Conservation (phyloP, 805 yeast species). For the Candida maltosa region DNA sequence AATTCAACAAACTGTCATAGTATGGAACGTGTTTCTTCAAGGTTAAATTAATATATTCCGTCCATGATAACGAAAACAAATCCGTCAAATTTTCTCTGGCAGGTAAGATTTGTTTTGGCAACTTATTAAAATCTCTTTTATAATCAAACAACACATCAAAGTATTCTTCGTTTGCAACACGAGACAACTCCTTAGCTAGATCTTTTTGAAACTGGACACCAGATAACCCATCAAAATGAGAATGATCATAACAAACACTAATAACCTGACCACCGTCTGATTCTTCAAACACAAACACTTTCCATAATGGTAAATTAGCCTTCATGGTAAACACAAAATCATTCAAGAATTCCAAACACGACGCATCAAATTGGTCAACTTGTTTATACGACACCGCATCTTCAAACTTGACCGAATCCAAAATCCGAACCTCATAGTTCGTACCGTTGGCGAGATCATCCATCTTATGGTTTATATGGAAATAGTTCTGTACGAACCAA, state of each 20-base stretch:
- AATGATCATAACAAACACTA: slow-evolving; percentile 21
- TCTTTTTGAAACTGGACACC: slow-evolving; percentile 26
- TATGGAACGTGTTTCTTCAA: slow-evolving; percentile 6
- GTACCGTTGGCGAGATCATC: slow-evolving; percentile 6
- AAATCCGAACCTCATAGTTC: slow-evolving; percentile 14
- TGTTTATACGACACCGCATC: slow-evolving; percentile 14
- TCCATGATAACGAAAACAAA: slow-evolving; percentile 9
- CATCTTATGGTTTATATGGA: slow-evolving; percentile 9
- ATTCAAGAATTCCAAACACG: slow-evolving; percentile 9
- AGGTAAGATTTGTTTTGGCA: slow-evolving; percentile 8
- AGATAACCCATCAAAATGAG: slow-evolving; percentile 28
- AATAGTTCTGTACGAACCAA: slow-evolving; percentile 16
- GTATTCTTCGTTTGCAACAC: slow-evolving; percentile 4
- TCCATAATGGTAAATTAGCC: slow-evolving; percentile 18
- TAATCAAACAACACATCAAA: slow-evolving; percentile 8
- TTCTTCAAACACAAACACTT: slow-evolving; percentile 13
- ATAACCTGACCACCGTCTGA: slow-evolving; percentile 11
- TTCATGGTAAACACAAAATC: slow-evolving; percentile 6
- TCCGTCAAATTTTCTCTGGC: slow-evolving; percentile 10
- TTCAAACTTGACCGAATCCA: slow-evolving; percentile 13
- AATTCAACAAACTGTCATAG: not conserved
- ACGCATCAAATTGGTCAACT: slow-evolving; percentile 12
- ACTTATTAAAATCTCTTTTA: slow-evolving; percentile 6
- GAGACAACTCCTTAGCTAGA: slow-evolving; percentile 14
- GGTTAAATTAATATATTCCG: slow-evolving; percentile 4